Base-by-base conservation (phyloP, 1,139 yeast species). In the Candida sanyaensis region DNA sequence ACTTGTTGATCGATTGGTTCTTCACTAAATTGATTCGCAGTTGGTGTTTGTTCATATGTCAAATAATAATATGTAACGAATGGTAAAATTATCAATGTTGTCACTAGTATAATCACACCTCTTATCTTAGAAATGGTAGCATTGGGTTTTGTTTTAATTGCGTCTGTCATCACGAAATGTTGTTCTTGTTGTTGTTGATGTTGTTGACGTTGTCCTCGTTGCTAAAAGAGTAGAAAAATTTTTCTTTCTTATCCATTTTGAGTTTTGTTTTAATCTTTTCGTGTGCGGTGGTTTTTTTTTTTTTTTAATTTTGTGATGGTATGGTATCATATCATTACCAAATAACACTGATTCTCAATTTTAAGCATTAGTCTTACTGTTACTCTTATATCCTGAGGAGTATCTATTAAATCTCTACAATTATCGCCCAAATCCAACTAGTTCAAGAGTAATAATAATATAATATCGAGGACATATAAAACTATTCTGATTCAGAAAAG, bases 401-500 rank as follows among this genome's bases (percentile, higher is more conserved):
- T 26, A 26, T 26, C 28, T 26, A 26, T 26, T 26, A 2, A 5
- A 26, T 26, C 28, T 26, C 28, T 26, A 26, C 28, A 26, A 6
- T 26, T 26, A 26, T 6, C 28, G 9, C 28, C 9, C 28, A 26
- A 26, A 6, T 26, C 2, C 28, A 17, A 26, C 28, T 26, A 6
- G 28, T 26, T 6, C 4, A 26, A 26, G 2, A 26, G 28, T 26
- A 36, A 23, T 9, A n/a, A n/a, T n/a, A 9, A 11, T 26, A 27
- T 36, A 36, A 23, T 23, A 23, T 17, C 11, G 23, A 36, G n/a
- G 38, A 23, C 38, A 23, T 36, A 39, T 39, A 39, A 24, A 26
- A 31, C 33, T 33, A 41, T 33, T 41, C 43, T n/a, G 43, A 41
- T 21, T 41, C 43, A 12, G 43, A 41, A 27, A 41, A 41, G 23